Evolutionary conservation across 306 rosid species (phyloP).

Genomic region (cucumber (Cucumis sativus)): DNA sequence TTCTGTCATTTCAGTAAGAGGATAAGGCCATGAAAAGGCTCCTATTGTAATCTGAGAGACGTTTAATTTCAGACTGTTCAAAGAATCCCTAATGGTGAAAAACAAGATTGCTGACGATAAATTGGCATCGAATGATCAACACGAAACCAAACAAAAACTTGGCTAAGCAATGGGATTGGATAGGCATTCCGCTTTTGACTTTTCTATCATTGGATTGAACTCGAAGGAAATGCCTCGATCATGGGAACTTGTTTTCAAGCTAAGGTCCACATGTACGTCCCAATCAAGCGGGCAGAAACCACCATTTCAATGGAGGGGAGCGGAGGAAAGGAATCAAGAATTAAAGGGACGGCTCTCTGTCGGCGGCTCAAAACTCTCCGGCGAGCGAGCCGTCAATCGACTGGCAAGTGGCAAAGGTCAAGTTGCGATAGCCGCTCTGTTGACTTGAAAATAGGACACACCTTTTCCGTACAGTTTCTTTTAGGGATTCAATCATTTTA

Average conservation of each 20-base stretch:
- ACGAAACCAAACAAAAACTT: background rate
- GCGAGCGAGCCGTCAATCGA: background rate
- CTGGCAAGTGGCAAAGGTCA: background rate
- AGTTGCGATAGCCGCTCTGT: background rate
- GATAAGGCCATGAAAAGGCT: background rate
- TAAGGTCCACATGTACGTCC: background rate
- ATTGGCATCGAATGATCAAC: background rate
- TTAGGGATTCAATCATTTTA: background rate
- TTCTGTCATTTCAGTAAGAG: background rate
- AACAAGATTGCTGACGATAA: background rate
- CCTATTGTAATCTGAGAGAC: background rate
- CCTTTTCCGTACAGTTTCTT: background rate
- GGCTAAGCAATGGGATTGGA: background rate
- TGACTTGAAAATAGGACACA: background rate
- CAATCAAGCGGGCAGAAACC: background rate
- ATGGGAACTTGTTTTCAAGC: background rate
- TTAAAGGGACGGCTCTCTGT: background rate
- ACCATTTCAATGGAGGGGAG: background rate
- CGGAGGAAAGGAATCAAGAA: background rate
- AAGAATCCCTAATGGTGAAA: background rate
- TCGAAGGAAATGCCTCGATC: background rate
- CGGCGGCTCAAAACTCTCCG: background rate
- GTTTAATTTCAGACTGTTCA: background rate
- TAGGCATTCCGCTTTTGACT: background rate
- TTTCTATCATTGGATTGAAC: background rate